A percentile compares a stretch with the other conserved stretches of the same genome.
These are phyloP conservation scores for Colletotrichum zoysiae DNA, from an alignment of 2,329 filamentous ascomycete species.

Conservation along the genomic window DNA sequence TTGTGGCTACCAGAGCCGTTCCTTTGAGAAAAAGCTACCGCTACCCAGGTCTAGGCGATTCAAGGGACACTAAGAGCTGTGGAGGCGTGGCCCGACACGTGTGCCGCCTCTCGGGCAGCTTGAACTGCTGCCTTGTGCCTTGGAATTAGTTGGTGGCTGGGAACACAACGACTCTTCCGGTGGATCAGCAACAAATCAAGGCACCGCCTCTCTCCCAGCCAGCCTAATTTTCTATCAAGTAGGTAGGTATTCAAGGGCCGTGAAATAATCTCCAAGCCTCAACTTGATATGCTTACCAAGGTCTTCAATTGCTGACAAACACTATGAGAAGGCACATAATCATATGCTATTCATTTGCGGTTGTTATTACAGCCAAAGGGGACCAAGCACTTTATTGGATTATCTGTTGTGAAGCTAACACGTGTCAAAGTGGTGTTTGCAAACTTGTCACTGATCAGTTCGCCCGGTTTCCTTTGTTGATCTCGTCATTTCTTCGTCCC, in stretches of 20 bases:
- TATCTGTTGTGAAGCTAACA: neutral
- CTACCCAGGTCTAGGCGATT: neutral
- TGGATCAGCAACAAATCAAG: neutral
- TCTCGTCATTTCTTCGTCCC: conserved; percentile 8
- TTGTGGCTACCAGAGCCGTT: neutral
- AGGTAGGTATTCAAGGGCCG: no score
- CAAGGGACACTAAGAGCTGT: neutral
- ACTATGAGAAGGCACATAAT: neutral
- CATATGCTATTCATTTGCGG: neutral
- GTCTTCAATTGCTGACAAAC: neutral
- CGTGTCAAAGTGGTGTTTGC: neutral
- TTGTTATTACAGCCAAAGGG: neutral
- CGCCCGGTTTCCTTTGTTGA: neutral
- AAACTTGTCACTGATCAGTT: neutral
- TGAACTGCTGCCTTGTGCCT: neutral
- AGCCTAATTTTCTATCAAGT: neutral
- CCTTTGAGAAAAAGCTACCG: neutral
- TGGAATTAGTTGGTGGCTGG: neutral
- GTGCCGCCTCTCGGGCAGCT: neutral
- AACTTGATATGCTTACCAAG: no score
- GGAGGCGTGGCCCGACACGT: neutral
- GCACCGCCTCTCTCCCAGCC: neutral
- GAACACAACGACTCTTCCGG: neutral
- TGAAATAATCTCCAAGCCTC: neutral
- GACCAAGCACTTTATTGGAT: neutral